These are phyloP conservation scores for Didymella sp. DNA, from an alignment of 2,329 filamentous ascomycete species.

Conservation along the genomic window DNA sequence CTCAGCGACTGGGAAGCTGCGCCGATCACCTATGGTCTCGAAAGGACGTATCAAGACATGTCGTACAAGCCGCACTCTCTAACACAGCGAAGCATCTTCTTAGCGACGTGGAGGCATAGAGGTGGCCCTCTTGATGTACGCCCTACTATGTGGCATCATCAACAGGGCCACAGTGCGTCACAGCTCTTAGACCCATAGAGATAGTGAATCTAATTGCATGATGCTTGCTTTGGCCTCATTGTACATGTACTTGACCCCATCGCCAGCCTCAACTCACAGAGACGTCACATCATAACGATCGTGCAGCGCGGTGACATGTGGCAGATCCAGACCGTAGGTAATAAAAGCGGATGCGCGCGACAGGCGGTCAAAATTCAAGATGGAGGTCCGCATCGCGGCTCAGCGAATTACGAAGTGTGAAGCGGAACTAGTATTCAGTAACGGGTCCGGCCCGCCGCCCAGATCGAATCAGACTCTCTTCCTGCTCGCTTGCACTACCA, in stretches of 20 bases:
- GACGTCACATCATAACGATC: constrained; percentile 35
- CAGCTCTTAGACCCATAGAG: constrained; percentile 9
- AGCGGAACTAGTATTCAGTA: constrained; percentile 28
- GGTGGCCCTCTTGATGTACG: background rate
- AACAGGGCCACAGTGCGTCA: constrained; percentile 2
- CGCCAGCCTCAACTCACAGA: constrained; percentile 1
- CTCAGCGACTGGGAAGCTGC: constrained; percentile 20
- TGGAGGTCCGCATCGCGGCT: constrained; percentile 9
- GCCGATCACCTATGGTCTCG: constrained; percentile 29
- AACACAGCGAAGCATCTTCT: background rate
- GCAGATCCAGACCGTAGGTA: constrained; percentile 36
- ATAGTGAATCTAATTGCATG: constrained; percentile 13
- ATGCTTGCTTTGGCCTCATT: constrained; percentile 25
- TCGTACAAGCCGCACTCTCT: background rate
- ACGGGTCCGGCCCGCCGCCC: constrained; percentile 39
- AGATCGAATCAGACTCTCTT: constrained; percentile 40
- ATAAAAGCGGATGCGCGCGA: constrained; percentile 33
- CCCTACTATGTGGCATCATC: background rate
- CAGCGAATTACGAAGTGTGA: constrained; percentile 40
- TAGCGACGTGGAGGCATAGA: background rate
- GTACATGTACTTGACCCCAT: constrained; percentile 5
- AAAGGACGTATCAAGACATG: constrained; percentile 25
- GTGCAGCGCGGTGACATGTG: constrained; percentile 38
- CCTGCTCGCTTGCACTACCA: constrained; percentile 37
- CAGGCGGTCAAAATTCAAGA: constrained; percentile 27